Conservation (phyloP, 2,329 filamentous ascomycete genomes). For the Pleurostoma richardsiae region DNA sequence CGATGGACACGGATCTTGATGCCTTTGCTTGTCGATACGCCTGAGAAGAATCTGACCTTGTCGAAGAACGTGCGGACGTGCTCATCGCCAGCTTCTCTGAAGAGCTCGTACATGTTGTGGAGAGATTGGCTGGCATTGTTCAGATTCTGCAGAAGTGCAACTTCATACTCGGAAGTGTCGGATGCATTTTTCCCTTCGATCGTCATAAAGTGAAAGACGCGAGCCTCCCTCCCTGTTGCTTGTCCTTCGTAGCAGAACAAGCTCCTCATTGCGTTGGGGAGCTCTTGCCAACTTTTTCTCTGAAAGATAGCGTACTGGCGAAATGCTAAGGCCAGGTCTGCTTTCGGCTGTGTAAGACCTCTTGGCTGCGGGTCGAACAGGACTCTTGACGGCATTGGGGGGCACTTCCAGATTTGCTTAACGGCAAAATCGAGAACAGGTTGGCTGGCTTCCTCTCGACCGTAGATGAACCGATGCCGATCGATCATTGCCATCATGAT, state of each 20-base stretch:
- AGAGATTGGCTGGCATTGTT: slow-evolving; percentile 4
- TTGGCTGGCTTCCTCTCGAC: not conserved
- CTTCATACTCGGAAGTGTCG: not conserved
- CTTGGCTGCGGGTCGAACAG: not conserved
- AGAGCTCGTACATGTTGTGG: slow-evolving; percentile 3
- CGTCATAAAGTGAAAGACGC: slow-evolving; percentile 3
- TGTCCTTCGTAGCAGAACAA: not conserved
- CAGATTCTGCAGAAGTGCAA: not conserved
- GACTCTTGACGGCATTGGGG: not conserved
- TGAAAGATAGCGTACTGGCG: not conserved
- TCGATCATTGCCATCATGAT: slow-evolving; percentile 5
- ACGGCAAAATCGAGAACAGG: slow-evolving; percentile 4
- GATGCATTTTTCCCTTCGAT: slow-evolving; percentile 1
- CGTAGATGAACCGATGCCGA: slow-evolving; percentile 2
- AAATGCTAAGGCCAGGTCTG: slow-evolving; percentile 2
- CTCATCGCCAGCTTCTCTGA: slow-evolving; percentile 1
- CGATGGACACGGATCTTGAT: slow-evolving; percentile 3
- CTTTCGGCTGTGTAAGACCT: not conserved
- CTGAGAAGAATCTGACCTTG: slow-evolving; percentile 4
- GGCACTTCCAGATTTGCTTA: slow-evolving; percentile 1
- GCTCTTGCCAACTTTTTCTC: not conserved
- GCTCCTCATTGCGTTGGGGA: not conserved
- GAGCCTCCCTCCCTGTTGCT: not conserved
- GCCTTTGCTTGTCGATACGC: not conserved
- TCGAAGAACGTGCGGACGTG: slow-evolving; percentile 1